Percentiles rank a stretch among this genome's conserved stretches.
phyloP scores from a whole-genome alignment of 441 rosid species.

The Eruca vesicaria region DNA sequence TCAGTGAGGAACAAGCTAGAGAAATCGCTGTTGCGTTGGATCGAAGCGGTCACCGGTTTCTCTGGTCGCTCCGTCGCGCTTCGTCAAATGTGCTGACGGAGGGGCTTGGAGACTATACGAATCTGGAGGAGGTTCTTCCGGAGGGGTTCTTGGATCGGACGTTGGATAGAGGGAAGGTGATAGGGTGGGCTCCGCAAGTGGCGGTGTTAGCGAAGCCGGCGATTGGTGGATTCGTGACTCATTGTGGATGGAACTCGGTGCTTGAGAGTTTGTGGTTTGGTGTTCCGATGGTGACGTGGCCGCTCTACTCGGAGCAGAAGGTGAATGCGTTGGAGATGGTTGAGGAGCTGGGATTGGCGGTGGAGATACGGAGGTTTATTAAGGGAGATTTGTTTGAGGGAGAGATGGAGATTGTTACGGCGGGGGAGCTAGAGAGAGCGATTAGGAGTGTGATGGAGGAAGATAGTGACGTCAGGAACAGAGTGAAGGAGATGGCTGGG shows the following conservation, averaged over 20 bases:
- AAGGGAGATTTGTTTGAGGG: constrained; percentile 23
- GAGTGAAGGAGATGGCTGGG: not conserved
- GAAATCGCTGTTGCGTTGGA: constrained; percentile 50
- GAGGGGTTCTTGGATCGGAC: constrained; percentile 42
- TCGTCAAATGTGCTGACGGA: not conserved
- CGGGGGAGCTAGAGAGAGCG: constrained; percentile 44
- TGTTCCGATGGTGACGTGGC: constrained; percentile 51
- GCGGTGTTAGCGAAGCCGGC: constrained; percentile 38
- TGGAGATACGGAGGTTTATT: constrained; percentile 35
- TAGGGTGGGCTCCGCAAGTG: constrained; percentile 57
- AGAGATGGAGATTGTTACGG: constrained; percentile 20
- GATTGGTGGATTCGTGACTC: constrained; percentile 49
- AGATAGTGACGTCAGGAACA: not conserved
- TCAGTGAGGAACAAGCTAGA: constrained; percentile 41
- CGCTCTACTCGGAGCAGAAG: constrained; percentile 48
- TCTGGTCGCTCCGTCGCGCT: constrained; percentile 54
- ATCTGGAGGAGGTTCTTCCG: constrained; percentile 33
- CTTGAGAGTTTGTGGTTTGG: constrained; percentile 51
- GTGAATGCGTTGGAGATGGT: constrained; percentile 44
- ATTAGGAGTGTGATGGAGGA: not conserved
- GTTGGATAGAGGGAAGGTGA: constrained; percentile 34
- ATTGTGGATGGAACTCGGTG: constrained; percentile 60
- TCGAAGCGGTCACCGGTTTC: constrained; percentile 40
- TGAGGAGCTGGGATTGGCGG: constrained; percentile 41
- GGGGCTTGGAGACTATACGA: not conserved